A percentile compares a stretch with the other conserved stretches of the same genome.
Conservation (phyloP, 768 basidiomycete genomes). For the Lactarius tabidus region DNA sequence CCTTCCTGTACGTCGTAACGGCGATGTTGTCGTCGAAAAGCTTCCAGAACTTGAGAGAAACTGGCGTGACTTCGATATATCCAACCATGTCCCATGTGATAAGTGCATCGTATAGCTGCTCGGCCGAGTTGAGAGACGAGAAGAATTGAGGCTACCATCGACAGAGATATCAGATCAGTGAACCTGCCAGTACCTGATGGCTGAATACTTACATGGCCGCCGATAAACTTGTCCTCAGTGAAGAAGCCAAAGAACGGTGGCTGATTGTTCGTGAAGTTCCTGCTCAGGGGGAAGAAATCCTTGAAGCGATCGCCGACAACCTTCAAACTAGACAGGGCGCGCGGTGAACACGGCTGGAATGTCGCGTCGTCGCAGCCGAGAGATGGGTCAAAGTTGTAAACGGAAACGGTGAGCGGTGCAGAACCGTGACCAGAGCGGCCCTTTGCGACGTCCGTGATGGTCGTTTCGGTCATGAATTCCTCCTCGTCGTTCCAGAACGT, state of each 20-base stretch:
- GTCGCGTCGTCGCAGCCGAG: constrained; percentile 19
- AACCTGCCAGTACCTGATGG: not conserved
- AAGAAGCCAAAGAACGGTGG: constrained; percentile 22
- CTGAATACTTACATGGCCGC: constrained; percentile 15
- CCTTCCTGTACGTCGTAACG: constrained; percentile 3
- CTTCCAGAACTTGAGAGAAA: constrained; percentile 33
- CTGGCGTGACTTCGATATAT: constrained; percentile 28
- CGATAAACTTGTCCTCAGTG: constrained; percentile 8
- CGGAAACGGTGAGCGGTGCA: constrained; percentile 16
- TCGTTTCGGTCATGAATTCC: constrained; percentile 19
- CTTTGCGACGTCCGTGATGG: constrained; percentile 4
- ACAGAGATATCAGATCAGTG: not conserved
- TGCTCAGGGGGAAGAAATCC: constrained; percentile 11
- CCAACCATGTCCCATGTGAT: constrained; percentile 29
- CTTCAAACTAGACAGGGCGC: constrained; percentile 19
- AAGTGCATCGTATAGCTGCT: constrained; percentile 32
- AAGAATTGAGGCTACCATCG: constrained; percentile 30
- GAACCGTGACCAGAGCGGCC: constrained; percentile 23
- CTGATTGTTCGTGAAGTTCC: constrained; percentile 9
- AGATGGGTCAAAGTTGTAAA: constrained; percentile 19
- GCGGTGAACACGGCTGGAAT: constrained; percentile 21
- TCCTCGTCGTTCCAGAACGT: constrained; percentile 22
- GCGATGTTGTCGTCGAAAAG: constrained; percentile 2
- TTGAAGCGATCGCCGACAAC: constrained; percentile 13
- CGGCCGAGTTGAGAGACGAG: constrained; percentile 30